phyloP scores from a whole-genome alignment of 192 early-diverging fungal genomes.

The Coemansia sp. region DNA sequence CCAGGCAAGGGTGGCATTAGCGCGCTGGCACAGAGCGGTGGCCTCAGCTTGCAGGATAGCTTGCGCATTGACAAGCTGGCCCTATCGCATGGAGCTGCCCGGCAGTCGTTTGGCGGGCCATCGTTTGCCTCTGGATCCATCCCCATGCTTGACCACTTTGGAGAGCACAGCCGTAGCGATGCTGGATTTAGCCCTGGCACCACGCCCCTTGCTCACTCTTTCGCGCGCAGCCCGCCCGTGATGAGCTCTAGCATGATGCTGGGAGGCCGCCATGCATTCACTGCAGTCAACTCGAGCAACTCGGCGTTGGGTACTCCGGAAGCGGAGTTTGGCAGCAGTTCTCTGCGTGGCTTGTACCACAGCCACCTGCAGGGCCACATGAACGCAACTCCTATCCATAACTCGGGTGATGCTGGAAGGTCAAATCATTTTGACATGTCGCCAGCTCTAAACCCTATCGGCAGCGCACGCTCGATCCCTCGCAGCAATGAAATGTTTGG shows the following conservation, averaged over 20 bases:
- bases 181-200: conserved; percentile 21
- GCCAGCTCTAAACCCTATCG: conserved; percentile 28
- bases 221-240: conserved; percentile 31
- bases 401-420: not conserved
- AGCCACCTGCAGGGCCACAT: conserved; percentile 18
- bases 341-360: conserved; percentile 15
- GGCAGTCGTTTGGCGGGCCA: conserved; percentile 40
- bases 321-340: conserved; percentile 8
- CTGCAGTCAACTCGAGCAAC: conserved; percentile 21
- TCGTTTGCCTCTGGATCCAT: conserved; percentile 48
- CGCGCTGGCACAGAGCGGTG: conserved; percentile 15
- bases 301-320: conserved; percentile 6
- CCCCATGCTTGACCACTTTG: conserved; percentile 49
- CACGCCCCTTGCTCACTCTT: conserved; percentile 39
- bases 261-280: conserved; percentile 42
- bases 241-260: conserved; percentile 22
- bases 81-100: conserved; percentile 35
- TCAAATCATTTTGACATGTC: conserved; percentile 23
- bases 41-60: conserved; percentile 47
- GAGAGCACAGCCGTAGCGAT: conserved; percentile 15
- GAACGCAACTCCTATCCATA: conserved; percentile 9
- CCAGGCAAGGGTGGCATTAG: conserved; percentile 16
- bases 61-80: conserved; percentile 47
- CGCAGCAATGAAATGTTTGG: conserved; percentile 34
- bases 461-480: conserved; percentile 31